phyloP scores from a whole-genome alignment of 2,329 filamentous ascomycete genomes.

The Phaeosphaeria sp. region DNA sequence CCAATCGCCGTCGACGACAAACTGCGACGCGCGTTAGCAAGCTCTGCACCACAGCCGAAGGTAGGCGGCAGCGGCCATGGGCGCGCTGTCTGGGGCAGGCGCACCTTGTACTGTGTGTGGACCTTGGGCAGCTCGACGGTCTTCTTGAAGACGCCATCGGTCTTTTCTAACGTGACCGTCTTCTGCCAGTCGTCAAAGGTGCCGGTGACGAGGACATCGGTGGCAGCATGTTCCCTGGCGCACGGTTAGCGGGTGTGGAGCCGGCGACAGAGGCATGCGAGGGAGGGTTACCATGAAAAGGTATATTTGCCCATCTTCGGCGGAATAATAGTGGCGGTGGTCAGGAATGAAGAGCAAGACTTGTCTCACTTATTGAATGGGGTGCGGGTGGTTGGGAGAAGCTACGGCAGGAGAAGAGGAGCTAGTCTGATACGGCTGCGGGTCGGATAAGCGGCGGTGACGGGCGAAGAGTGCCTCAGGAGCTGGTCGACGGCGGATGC shows the following conservation, averaged over 20 bases:
- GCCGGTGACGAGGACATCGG: slow-evolving; percentile 92
- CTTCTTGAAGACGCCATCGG: slow-evolving; percentile 76
- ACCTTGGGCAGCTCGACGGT: slow-evolving; percentile 72
- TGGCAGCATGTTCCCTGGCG: slow-evolving; percentile 80
- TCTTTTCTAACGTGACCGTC: slow-evolving; percentile 81
- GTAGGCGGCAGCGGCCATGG: slow-evolving; percentile 5
- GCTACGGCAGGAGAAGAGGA: slow-evolving; percentile 34
- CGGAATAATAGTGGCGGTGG: slow-evolving; percentile 23
- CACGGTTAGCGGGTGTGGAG: slow-evolving; percentile 24
- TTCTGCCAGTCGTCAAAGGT: slow-evolving; percentile 95
- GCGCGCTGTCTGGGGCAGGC: slow-evolving; percentile 25
- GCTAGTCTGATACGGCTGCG: slow-evolving; percentile 33
- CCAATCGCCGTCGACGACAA: slow-evolving; percentile 94
- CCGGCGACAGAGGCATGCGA: slow-evolving; percentile 6
- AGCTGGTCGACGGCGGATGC: slow-evolving; percentile 11
- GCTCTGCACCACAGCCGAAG: slow-evolving; percentile 13
- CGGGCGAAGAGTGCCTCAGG: slow-evolving; percentile 1
- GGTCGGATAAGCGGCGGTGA: slow-evolving; percentile 26
- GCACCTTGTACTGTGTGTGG: slow-evolving; percentile 95
- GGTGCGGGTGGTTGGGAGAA: slow-evolving; percentile 21
- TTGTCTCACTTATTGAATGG: slow-evolving; percentile 26
- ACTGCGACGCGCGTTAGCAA: slow-evolving; percentile 62
- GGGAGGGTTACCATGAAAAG: slow-evolving; percentile 70
- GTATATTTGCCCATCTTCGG: slow-evolving; percentile 69
- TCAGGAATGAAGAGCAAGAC: slow-evolving; percentile 31